These are phyloP conservation scores for Neodidymelliopsis sp. DNA, from an alignment of 2,329 filamentous ascomycete genomes.

Conservation along the genomic window DNA sequence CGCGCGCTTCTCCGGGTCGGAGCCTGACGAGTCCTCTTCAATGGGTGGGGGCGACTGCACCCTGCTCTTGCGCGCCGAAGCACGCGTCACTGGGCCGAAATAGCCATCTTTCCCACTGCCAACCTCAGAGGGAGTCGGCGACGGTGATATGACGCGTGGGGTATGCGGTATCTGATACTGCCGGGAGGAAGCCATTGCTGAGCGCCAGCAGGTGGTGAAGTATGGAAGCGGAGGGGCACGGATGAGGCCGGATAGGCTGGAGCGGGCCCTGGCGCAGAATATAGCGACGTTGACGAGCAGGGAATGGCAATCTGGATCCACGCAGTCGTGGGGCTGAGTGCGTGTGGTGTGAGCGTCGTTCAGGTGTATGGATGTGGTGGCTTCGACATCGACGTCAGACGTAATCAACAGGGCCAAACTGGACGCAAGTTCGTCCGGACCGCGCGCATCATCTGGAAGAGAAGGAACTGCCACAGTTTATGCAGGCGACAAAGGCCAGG, in stretches of 20 bases:
- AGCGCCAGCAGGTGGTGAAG: constrained; percentile 55
- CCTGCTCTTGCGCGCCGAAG: constrained; percentile 70
- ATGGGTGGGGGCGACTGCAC: constrained; percentile 67
- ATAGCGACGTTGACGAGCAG: constrained; percentile 37
- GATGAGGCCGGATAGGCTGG: constrained; percentile 64
- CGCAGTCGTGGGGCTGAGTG: constrained; percentile 26
- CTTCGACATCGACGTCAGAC: constrained; percentile 35
- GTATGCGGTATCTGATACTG: constrained; percentile 73
- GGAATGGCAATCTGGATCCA: constrained; percentile 9
- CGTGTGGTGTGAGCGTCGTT: constrained; percentile 25
- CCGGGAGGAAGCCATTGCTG: constrained; percentile 56
- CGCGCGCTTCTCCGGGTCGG: constrained; percentile 64
- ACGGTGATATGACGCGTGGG: constrained; percentile 88
- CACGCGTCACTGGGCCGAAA: constrained; percentile 78
- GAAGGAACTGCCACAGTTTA: constrained; percentile 45
- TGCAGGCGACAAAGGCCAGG: constrained; percentile 35
- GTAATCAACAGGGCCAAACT: constrained; percentile 22
- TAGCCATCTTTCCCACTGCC: constrained; percentile 65
- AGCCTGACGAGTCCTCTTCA: constrained; percentile 66
- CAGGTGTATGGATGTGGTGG: constrained; percentile 25
- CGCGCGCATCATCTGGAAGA: constrained; percentile 42
- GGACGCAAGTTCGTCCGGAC: constrained; percentile 46
- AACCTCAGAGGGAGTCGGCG: constrained; percentile 64
- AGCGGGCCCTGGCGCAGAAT: constrained; percentile 35
- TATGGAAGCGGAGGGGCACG: constrained; percentile 65